A percentile compares a stretch with the other conserved stretches of the same genome.
Conservation (phyloP, 768 basidiomycete genomes). For the Piloderma croceum region DNA sequence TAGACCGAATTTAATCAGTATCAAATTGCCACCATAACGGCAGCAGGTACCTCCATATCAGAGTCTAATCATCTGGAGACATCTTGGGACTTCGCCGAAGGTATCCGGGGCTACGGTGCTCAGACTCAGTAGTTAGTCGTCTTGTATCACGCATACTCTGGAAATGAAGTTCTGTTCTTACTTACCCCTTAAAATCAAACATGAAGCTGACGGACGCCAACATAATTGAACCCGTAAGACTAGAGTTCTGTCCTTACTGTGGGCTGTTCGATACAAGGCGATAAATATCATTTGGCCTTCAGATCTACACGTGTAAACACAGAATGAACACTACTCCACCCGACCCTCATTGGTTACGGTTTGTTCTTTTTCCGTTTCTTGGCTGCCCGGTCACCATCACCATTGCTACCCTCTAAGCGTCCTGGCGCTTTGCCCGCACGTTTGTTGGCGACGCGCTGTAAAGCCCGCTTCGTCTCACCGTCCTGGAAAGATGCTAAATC, state of each 20-base stretch:
- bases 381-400: constrained; percentile 27
- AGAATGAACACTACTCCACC: too few relatives aligned
- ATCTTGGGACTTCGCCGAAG: constrained; percentile 89
- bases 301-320: too few relatives aligned
- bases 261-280: too few relatives aligned
- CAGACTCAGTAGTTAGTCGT: too few relatives aligned
- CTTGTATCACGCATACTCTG: too few relatives aligned
- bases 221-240: too few relatives aligned
- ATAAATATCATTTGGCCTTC: too few relatives aligned
- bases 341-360: too few relatives aligned
- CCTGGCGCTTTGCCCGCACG: constrained; percentile 34
- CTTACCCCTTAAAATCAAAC: too few relatives aligned
- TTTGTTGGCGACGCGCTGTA: constrained; percentile 54
- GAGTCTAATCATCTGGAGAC: constrained; percentile 74
- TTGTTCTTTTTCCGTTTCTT: constrained; percentile 27
- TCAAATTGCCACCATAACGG: constrained; percentile 90
- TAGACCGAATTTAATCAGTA: constrained; percentile 47
- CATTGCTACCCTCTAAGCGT: constrained; percentile 18
- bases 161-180: too few relatives aligned
- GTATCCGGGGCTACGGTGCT: constrained; percentile 89
- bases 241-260: too few relatives aligned
- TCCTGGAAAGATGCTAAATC: constrained; percentile 60
- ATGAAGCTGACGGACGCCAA: too few relatives aligned
- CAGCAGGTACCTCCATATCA: constrained; percentile 68
- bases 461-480: constrained; percentile 63